Evolutionary conservation across 2,329 filamentous ascomycete genomes (phyloP).

Genomic region (Scytalidium sp.): DNA sequence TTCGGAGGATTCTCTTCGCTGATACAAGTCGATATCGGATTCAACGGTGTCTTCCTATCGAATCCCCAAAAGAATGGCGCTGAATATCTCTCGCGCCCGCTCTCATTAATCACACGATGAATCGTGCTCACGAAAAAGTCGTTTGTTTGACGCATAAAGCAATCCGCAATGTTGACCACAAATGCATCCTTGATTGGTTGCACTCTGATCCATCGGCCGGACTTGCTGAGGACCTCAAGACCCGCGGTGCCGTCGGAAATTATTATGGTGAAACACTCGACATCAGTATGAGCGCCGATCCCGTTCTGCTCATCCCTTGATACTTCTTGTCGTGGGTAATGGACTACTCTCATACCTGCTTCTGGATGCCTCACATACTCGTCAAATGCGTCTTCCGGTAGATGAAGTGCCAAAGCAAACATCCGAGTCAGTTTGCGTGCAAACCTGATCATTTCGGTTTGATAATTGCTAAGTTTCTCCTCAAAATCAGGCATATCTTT

Average conservation of each 20-base stretch:
- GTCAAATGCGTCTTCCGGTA: constrained; percentile 51
- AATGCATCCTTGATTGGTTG: constrained; percentile 37
- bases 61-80: constrained; percentile 63
- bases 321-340: constrained; percentile 22
- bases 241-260: too few relatives aligned
- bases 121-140: constrained; percentile 78
- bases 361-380: constrained; percentile 45
- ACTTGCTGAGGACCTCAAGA: constrained; percentile 37
- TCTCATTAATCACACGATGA: constrained; percentile 71
- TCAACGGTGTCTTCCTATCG: constrained; percentile 10
- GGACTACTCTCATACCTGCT: constrained; percentile 29
- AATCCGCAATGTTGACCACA: constrained; percentile 44
- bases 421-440: constrained; percentile 43
- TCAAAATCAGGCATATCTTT: constrained; percentile 28
- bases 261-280: constrained; percentile 42
- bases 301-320: constrained; percentile 21
- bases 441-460: constrained; percentile 31
- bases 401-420: constrained; percentile 50
- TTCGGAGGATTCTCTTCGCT: constrained; percentile 29
- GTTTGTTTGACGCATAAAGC: constrained; percentile 74
- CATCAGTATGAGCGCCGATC: constrained; percentile 40
- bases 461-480: constrained; percentile 32
- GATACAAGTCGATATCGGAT: constrained; percentile 30
- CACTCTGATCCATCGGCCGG: constrained; percentile 38
- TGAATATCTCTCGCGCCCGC: constrained; percentile 68